Conservation (phyloP, 768 basidiomycete genomes). For the Rhizopogon vulgaris region DNA sequence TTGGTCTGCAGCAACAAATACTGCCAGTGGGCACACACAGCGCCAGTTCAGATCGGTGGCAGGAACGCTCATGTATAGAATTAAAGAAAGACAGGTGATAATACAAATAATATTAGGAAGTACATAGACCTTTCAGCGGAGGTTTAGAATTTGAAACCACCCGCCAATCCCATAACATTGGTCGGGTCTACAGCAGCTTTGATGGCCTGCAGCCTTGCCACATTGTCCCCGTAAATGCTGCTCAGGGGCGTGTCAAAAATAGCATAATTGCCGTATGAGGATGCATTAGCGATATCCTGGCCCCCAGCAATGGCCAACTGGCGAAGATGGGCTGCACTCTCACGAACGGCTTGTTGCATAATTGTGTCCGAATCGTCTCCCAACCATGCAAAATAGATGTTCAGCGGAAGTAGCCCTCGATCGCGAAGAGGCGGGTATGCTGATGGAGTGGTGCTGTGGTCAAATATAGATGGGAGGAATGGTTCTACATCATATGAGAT, state of each 20-base stretch:
- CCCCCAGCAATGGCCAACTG: slow-evolving; percentile 34
- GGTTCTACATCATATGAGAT: slow-evolving; percentile 35
- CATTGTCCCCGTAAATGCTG: slow-evolving; percentile 41
- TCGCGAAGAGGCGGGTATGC: slow-evolving; percentile 43
- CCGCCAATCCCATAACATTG: slow-evolving; percentile 58
- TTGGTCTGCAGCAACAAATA: too few species aligned
- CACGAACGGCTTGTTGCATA: slow-evolving; percentile 32
- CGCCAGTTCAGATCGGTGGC: too few species aligned
- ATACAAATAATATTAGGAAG: background rate
- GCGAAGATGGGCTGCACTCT: slow-evolving; percentile 32
- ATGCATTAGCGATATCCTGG: slow-evolving; percentile 30
- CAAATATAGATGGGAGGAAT: slow-evolving; percentile 39
- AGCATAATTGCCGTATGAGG: slow-evolving; percentile 55
- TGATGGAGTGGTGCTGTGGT: slow-evolving; percentile 28
- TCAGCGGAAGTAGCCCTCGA: slow-evolving; percentile 33
- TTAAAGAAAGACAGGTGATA: background rate
- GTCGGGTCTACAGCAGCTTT: slow-evolving; percentile 44
- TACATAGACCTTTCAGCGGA: background rate
- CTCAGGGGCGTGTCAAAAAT: slow-evolving; percentile 42
- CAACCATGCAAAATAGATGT: slow-evolving; percentile 40
- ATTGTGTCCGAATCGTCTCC: slow-evolving; percentile 24
- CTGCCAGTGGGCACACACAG: background rate
- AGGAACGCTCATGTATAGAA: too few species aligned
- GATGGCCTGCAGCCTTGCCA: slow-evolving; percentile 34
- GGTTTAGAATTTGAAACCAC: slow-evolving; percentile 47